These are phyloP conservation scores for Manihot esculenta DNA, from an alignment of 441 rosid genomes.

Conservation along the genomic window DNA sequence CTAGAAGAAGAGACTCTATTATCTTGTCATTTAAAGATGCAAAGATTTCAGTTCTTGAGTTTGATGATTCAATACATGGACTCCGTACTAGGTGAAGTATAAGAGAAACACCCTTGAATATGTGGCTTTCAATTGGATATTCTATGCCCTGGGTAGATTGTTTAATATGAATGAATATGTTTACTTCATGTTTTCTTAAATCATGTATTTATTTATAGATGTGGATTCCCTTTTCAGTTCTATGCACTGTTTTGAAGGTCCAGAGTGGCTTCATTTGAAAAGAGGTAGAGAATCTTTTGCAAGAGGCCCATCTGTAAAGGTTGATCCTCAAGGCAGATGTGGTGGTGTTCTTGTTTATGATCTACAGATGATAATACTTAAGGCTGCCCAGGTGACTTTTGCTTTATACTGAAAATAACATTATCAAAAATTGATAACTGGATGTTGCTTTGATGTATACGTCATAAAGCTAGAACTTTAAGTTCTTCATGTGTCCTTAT, in stretches of 20 bases:
- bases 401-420: no score
- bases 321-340: slow-evolving; percentile 99
- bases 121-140: neutral
- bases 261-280: slow-evolving; percentile 92
- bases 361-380: slow-evolving; percentile 95
- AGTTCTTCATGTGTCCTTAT: neutral
- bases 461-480: neutral
- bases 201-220: slow-evolving; percentile 6
- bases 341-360: slow-evolving; percentile 90
- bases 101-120: neutral
- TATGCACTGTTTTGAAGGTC: slow-evolving; percentile 99
- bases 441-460: neutral
- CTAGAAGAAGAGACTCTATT: slow-evolving; percentile 81
- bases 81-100: slow-evolving; percentile 66
- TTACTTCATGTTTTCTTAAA: neutral
- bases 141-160: neutral
- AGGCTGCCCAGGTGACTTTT: slow-evolving; percentile 84
- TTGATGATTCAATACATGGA: slow-evolving; percentile 87
- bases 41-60: slow-evolving; percentile 82
- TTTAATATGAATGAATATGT: neutral
- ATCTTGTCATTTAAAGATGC: slow-evolving; percentile 80
- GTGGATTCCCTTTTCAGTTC: slow-evolving; percentile 56
- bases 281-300: slow-evolving; percentile 95
- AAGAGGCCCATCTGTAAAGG: slow-evolving; percentile 77
- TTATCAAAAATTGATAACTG: neutral